A percentile compares a stretch with the other conserved stretches of the same genome.
phyloP scores from a whole-genome alignment of 305 asterid species.

The Withania somnifera region DNA sequence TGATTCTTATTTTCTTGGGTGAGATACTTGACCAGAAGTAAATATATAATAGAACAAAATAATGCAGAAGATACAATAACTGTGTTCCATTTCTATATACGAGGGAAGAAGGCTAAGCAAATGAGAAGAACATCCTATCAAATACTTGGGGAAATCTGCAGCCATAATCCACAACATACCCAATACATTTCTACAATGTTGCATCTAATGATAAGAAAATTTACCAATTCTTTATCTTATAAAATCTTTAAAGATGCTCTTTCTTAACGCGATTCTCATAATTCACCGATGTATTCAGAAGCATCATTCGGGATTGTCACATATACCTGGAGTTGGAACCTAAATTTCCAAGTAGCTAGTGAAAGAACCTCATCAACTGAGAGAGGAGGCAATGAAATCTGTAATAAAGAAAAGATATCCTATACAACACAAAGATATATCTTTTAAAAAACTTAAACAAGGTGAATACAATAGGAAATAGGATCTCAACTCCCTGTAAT shows the following conservation, averaged over 20 bases:
- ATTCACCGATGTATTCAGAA: constrained; percentile 90
- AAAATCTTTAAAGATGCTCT: constrained; percentile 77
- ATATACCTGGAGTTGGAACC: constrained; percentile 46
- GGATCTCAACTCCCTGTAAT: not conserved
- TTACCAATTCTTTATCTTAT: constrained; percentile 71
- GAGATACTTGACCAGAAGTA: not conserved
- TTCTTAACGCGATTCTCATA: constrained; percentile 75
- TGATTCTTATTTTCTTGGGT: not conserved
- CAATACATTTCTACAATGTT: too few relatives aligned
- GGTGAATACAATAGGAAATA: not conserved
- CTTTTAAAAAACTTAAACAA: not conserved
- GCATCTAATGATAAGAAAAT: not conserved
- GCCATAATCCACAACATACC: not conserved
- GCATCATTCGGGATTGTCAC: constrained; percentile 92
- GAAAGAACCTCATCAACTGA: not conserved
- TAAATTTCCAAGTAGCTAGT: not conserved
- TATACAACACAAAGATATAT: not conserved
- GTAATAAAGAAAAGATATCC: not conserved
- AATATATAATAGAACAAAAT: not conserved
- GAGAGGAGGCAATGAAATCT: not conserved
- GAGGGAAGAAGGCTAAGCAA: not conserved
- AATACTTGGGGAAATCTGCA: not conserved
- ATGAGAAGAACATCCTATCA: not conserved
- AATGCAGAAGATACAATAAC: not conserved
- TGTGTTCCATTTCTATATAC: not conserved